Percentiles rank a stretch among this genome's conserved stretches.
These are phyloP conservation scores for Penicillium polonicum DNA, from an alignment of 2,329 filamentous ascomycete species.

Conservation along the genomic window DNA sequence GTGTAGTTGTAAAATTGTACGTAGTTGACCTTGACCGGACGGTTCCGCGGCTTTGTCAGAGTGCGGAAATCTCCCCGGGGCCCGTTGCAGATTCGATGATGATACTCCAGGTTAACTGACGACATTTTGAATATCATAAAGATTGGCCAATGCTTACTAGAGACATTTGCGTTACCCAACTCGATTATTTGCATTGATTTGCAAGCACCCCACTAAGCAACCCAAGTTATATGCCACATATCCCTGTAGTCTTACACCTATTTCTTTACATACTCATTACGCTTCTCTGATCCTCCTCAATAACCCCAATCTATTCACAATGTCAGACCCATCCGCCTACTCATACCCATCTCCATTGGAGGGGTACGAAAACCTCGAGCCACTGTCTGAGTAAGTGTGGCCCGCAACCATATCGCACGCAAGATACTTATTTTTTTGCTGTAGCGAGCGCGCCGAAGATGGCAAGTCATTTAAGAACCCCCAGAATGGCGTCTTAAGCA, in stretches of 20 bases:
- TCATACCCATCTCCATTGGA: conserved; percentile 56
- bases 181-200: conserved; percentile 8
- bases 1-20: too few relatives aligned
- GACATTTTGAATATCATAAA: neutral
- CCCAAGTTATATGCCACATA: neutral
- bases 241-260: neutral
- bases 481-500: conserved; percentile 58
- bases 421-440: neutral
- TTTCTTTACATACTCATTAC: neutral
- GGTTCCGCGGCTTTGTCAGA: conserved; percentile 22
- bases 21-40: neutral
- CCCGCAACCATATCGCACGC: neutral
- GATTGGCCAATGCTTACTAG: neutral
- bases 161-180: neutral
- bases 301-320: conserved; percentile 22
- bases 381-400: conserved; percentile 45
- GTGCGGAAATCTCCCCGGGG: conserved; percentile 12
- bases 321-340: conserved; percentile 53
- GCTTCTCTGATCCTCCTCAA: neutral
- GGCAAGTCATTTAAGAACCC: conserved; percentile 76
- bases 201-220: neutral
- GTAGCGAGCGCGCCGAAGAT: conserved; percentile 62
- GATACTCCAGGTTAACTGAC: neutral
- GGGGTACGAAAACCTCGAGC: conserved; percentile 51
- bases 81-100: neutral